Percentiles rank a stretch among this genome's conserved stretches.
These are phyloP conservation scores for Bryoerythrophyllum caledonicum DNA, from an alignment of 225 moss, liverwort and hornwort genomes.

Conservation along the genomic window DNA sequence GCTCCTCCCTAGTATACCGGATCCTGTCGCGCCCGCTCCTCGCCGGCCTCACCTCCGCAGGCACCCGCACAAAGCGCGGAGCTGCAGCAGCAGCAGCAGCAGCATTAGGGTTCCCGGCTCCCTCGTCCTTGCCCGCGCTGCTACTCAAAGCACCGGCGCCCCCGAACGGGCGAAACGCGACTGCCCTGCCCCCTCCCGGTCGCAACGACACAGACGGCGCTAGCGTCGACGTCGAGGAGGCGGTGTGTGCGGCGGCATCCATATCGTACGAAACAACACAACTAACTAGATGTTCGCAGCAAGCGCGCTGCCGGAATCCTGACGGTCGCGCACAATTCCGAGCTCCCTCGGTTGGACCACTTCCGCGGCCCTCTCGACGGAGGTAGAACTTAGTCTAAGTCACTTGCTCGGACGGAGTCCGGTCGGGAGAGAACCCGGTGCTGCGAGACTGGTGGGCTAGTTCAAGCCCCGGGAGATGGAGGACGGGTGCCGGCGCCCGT, in stretches of 20 bases:
- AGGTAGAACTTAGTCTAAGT: too few species aligned
- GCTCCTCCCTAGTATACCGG: conserved; percentile 17
- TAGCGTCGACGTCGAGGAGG: conserved; percentile 49
- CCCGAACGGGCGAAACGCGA: conserved; percentile 46
- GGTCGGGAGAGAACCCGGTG: neutral
- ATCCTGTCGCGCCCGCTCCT: conserved; percentile 24
- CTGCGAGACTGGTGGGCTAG: neutral
- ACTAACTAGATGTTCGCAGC: neutral
- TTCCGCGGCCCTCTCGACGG: neutral
- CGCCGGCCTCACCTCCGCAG: conserved; percentile 19
- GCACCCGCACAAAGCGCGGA: conserved; percentile 26
- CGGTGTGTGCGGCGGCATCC: conserved; percentile 43
- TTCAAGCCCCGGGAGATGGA: neutral
- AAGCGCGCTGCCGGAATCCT: neutral
- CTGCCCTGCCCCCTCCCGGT: conserved; percentile 43
- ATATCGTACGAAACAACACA: neutral
- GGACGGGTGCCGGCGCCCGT: conserved; percentile 10
- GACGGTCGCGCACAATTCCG: neutral
- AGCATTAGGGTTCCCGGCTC: conserved; percentile 34
- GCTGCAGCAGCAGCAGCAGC: too few species aligned
- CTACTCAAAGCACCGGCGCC: conserved; percentile 20
- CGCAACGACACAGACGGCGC: conserved; percentile 44
- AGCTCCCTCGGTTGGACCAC: conserved; percentile 7
- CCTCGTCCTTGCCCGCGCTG: neutral
- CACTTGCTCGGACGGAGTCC: neutral